Evolutionary conservation across 139 green algal genomes (phyloP), one percentile per base, ranked within the genome.

Genomic region (Haematococcus sp.): DNA sequence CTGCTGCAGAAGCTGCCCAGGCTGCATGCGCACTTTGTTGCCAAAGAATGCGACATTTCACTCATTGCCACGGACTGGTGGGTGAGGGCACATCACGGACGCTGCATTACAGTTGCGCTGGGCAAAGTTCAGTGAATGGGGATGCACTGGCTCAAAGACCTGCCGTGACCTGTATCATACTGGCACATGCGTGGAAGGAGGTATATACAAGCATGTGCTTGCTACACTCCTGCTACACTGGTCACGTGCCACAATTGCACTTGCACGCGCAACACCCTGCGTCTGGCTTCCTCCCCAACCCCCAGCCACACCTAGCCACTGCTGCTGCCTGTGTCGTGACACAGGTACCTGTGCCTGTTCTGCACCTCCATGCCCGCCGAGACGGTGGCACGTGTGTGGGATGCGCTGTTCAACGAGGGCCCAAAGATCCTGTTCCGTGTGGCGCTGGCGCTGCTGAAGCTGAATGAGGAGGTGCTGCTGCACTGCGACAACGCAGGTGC

Each of bases 61-160:
- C 88, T 95, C 52, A 78, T 96, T 1, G 90, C 91, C 28, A 95
- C 89, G 33, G 90, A 95, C 77, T 96, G 91, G 91, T 91, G 33
- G 46, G 73, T 27, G 35, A 22, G 32, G 27, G n/a, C n/a, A n/a
- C n/a, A n/a, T n/a, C n/a, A n/a, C n/a, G n/a, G n/a, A n/a, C n/a
- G n/a, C n/a, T n/a, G n/a, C n/a, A n/a, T n/a, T n/a, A n/a, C n/a
- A n/a, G n/a, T n/a, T n/a, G n/a, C n/a, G n/a, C n/a, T n/a, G n/a
- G n/a, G n/a, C n/a, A n/a, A n/a, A n/a, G n/a, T n/a, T n/a, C n/a
- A n/a, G n/a, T n/a, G n/a, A n/a, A n/a, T n/a, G n/a, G n/a, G n/a
- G n/a, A n/a, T n/a, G n/a, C n/a, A n/a, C n/a, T n/a, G n/a, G n/a
- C n/a, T n/a, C n/a, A n/a, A n/a, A n/a, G n/a, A n/a, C n/a, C n/a